Base-by-base conservation (phyloP, 2,329 filamentous ascomycete genomes). In the Neocatenulostroma microsporum region DNA sequence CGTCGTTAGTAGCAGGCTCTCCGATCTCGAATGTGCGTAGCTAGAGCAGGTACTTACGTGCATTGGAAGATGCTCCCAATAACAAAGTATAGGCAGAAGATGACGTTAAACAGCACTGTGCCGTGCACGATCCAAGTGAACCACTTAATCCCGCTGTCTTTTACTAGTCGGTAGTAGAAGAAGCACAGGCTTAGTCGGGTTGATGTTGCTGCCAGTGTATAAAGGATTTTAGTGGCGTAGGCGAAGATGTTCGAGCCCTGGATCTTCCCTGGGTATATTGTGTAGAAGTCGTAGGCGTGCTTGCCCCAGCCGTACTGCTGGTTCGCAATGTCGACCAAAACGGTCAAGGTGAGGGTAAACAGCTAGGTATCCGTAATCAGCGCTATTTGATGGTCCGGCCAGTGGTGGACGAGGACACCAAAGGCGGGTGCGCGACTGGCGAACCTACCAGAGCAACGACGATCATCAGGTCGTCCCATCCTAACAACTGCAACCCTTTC, bases 111-210 rank as follows among this genome's bases (percentile, higher is more conserved):
- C 8, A 44, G 45, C 20, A 63, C 50, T 20, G 61, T 63, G 5
- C 44, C 47, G 34, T 67, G 63, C 3, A 69, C 49, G 2, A 61
- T 45, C 55, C 57, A 61, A 11, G 46, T 53, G 48, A 66, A 68
- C 51, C 58, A 58, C 1, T 34, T 46, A 33, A 57, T 59, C 1
- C 56, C 56, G 12, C 57, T 58, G 40, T 68, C 63, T 11, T 57
- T 41, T 5, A 67, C 53, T n/a, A 69, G 50, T 11, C 66, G 60
- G 36, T 66, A 68, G 42, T 68, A 69, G 47, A 69, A 67, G 43
- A 53, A 61, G 19, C 68, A 60, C 11, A 69, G 50, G 1, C 63
- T 66, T 12, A 67, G 51, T 12, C 66, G 53, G 0, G 64, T 68
- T 38, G 66, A 68, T 0, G 60, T 62, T 1, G 65, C 54, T 2